These are phyloP conservation scores for Fusarium sp. DNA, from an alignment of 2,329 filamentous ascomycete species.

Conservation along the genomic window DNA sequence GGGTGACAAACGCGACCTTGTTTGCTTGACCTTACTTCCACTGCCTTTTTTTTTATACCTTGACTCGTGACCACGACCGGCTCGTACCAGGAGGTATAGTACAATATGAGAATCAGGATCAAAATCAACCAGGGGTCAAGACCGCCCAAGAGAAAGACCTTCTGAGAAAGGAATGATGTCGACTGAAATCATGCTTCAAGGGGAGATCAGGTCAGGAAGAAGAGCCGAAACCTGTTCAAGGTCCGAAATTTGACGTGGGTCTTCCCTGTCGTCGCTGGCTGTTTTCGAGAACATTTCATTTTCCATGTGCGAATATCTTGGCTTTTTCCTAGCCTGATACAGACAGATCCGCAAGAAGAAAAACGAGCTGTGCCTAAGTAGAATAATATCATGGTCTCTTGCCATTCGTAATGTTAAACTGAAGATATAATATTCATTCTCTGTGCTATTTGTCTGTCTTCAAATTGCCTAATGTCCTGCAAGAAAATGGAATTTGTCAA, in stretches of 20 bases:
- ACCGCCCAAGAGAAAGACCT: slow-evolving; percentile 29
- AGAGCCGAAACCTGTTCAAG: slow-evolving; percentile 39
- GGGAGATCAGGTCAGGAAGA: slow-evolving; percentile 32
- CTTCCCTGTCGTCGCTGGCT: slow-evolving; percentile 3
- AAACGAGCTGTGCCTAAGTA: background rate
- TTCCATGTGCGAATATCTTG: slow-evolving; percentile 13
- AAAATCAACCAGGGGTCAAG: slow-evolving; percentile 13
- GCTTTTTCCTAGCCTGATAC: background rate
- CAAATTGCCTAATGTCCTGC: background rate
- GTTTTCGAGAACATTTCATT: slow-evolving; percentile 28
- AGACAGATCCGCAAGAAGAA: background rate
- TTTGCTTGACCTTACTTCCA: slow-evolving; percentile 1
- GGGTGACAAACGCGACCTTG: slow-evolving; percentile 1
- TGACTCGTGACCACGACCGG: slow-evolving; percentile 35
- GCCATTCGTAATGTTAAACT: background rate
- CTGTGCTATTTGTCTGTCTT: background rate
- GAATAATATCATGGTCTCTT: background rate
- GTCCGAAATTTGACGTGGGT: slow-evolving; percentile 40
- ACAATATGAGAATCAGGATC: slow-evolving; percentile 19
- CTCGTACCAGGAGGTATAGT: slow-evolving; percentile 26
- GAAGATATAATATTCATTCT: no score
- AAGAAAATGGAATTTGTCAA: background rate
- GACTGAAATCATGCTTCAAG: slow-evolving; percentile 25
- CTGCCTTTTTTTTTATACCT: slow-evolving; percentile 1
- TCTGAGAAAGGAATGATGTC: slow-evolving; percentile 36